Evolutionary conservation across 495 filamentous ascomycete genomes (phyloP), one percentile per base, ranked within the genome.

Genomic region (Daldinia bambusicola): DNA sequence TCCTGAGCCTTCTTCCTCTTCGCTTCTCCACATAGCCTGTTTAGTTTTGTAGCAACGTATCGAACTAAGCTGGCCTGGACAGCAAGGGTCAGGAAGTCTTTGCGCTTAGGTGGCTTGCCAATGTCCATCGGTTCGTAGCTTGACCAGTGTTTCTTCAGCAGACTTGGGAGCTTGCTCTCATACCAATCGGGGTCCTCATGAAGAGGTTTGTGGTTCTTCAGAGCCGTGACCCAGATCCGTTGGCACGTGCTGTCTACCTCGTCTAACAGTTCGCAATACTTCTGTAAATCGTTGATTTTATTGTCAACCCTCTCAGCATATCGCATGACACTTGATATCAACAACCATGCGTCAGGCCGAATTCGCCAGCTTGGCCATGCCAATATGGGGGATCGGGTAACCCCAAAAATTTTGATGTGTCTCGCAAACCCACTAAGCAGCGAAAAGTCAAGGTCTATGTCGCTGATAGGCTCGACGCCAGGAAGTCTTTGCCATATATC

Each of bases 101-200:
- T 75, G 12, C 76, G 72, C 60, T 76, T 76, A 1, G 76, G 76
- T 13, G 76, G 70, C 66, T 77, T 78, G 55, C 76, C 76, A 6
- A 75, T 69, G 45, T 78, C 76, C 76, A 78, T 78, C 36, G 76
- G 76, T 69, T 78, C 76, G 50, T 65, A 78, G 41, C 65, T 61
- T n/a, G 76, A 68, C 76, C 76, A 78, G 58, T 78, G 76, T 41
- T 66, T 72, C 50, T 63, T 45, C 31, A 74, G 61, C 20, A 74
- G 68, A 4, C 14, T 55, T 0, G 72, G 74, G 2, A 75, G 70
- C 41, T 71, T 66, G 13, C 37, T 36, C 6, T 78, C 74, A 58
- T 62, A 71, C 76, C 76, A 78, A 20, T 78, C 76, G 14, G 74
- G 71, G 32, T 78, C 74, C 55, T 78, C 76, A 53, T 77, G 73